Conservation (phyloP, 2,329 filamentous ascomycete species). For the Penicillium sclerotigenum region DNA sequence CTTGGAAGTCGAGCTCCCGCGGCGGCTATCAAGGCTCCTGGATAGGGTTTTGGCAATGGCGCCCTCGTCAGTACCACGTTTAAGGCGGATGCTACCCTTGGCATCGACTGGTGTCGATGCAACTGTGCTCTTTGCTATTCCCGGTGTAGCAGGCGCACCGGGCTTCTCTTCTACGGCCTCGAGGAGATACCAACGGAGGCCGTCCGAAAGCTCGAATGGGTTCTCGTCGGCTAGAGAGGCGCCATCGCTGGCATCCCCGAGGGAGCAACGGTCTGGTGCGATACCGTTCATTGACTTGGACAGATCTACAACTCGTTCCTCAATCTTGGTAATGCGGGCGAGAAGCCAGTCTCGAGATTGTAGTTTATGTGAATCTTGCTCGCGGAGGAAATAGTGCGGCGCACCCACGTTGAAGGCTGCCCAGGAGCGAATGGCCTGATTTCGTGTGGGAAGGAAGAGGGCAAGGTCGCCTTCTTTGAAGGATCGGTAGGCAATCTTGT, state of each 20-base stretch:
- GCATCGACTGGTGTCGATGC: slow-evolving; percentile 84
- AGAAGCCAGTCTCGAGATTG: slow-evolving; percentile 91
- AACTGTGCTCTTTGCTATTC: slow-evolving; percentile 86
- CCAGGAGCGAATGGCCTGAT: slow-evolving; percentile 93
- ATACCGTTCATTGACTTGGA: slow-evolving; percentile 67
- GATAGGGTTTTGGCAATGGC: slow-evolving; percentile 74
- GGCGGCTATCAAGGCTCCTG: slow-evolving; percentile 85
- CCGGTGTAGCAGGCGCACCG: slow-evolving; percentile 85
- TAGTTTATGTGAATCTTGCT: slow-evolving; percentile 84
- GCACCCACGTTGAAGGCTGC: slow-evolving; percentile 97
- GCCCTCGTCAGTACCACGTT: slow-evolving; percentile 59
- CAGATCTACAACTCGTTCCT: slow-evolving; percentile 89
- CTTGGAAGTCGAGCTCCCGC: slow-evolving; percentile 82
- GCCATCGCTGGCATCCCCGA: slow-evolving; percentile 52
- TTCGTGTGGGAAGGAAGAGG: slow-evolving; percentile 88
- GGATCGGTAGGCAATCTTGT: slow-evolving; percentile 92
- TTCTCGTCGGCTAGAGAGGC: slow-evolving; percentile 79
- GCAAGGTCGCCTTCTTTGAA: slow-evolving; percentile 97
- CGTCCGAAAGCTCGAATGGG: slow-evolving; percentile 93
- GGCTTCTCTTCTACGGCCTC: slow-evolving; percentile 92
- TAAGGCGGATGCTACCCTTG: slow-evolving; percentile 61
- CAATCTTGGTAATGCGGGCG: slow-evolving; percentile 83
- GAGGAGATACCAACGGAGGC: slow-evolving; percentile 91
- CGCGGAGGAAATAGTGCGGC: slow-evolving; percentile 92
- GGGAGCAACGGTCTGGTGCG: slow-evolving; percentile 52